phyloP scores from a whole-genome alignment of 805 yeast genomes.

The fission yeast (Schizosaccharomyces pombe) region DNA sequence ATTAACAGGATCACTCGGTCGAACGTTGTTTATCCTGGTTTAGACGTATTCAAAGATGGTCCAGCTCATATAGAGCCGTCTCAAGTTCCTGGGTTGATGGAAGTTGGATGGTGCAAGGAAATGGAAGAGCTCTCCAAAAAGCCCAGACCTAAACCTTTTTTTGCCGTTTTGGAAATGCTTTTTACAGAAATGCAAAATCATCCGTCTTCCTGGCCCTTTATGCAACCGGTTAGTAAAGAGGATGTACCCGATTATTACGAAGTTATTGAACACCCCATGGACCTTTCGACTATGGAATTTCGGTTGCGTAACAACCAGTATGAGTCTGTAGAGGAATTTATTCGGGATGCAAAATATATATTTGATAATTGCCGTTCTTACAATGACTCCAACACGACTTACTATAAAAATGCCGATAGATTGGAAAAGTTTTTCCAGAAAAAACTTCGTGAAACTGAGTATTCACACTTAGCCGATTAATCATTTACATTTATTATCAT shows the following conservation, averaged over 20 bases:
- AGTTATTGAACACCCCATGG: constrained; percentile 90
- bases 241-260: constrained; percentile 81
- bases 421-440: constrained; percentile 68
- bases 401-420: constrained; percentile 82
- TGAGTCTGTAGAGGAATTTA: constrained; percentile 70
- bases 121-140: constrained; percentile 91
- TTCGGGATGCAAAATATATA: constrained; percentile 66
- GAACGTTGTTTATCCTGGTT: constrained; percentile 61
- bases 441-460: constrained; percentile 45
- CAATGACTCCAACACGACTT: constrained; percentile 84
- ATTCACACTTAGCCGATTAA: constrained; percentile 3
- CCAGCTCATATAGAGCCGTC: constrained; percentile 38
- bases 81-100: constrained; percentile 70
- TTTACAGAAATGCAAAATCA: constrained; percentile 76
- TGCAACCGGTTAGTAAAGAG: constrained; percentile 72
- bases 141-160: constrained; percentile 86
- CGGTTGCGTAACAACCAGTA: constrained; percentile 81
- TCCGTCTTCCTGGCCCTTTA: constrained; percentile 96
- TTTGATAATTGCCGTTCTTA: constrained; percentile 81
- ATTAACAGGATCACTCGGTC: constrained; percentile 59
- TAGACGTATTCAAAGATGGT: constrained; percentile 38
- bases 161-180: constrained; percentile 74
- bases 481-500: neutral
- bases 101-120: constrained; percentile 95
- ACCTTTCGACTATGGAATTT: constrained; percentile 80